phyloP scores from a whole-genome alignment of 192 early-diverging fungal genomes.

The Backusella morwellensis region DNA sequence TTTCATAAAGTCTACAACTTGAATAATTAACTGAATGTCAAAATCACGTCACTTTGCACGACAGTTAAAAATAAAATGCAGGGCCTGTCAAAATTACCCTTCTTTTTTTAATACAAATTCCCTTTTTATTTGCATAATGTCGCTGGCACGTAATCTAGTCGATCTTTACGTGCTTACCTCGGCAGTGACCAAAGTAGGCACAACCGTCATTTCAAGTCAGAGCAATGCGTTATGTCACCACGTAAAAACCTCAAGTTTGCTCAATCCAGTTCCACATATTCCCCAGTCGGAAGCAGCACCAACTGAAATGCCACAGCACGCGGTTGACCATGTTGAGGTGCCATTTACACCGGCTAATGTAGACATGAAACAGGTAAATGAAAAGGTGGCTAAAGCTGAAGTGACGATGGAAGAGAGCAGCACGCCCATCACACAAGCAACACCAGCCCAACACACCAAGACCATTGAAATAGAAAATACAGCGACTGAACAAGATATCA shows the following conservation, averaged over 20 bases:
- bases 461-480: not conserved
- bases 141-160: constrained; percentile 24
- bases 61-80: not conserved
- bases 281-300: not conserved
- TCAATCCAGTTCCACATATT: constrained; percentile 15
- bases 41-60: not conserved
- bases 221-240: constrained; percentile 18
- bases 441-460: not conserved
- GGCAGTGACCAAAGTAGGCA: constrained; percentile 13
- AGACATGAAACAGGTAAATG: not conserved
- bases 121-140: constrained; percentile 6
- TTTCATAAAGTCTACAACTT: too few species aligned
- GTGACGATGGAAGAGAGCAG: not conserved
- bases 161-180: constrained; percentile 17
- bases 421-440: not conserved
- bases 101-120: not conserved
- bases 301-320: not conserved
- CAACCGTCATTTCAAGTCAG: constrained; percentile 7
- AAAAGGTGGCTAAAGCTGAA: not conserved
- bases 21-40: not conserved
- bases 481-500: not conserved
- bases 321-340: not conserved
- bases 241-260: constrained; percentile 28
- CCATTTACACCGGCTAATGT: not conserved
- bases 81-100: not conserved